These are phyloP conservation scores for Rhodotorula sp. DNA, from an alignment of 1,284 basidiomycete species.

Conservation along the genomic window DNA sequence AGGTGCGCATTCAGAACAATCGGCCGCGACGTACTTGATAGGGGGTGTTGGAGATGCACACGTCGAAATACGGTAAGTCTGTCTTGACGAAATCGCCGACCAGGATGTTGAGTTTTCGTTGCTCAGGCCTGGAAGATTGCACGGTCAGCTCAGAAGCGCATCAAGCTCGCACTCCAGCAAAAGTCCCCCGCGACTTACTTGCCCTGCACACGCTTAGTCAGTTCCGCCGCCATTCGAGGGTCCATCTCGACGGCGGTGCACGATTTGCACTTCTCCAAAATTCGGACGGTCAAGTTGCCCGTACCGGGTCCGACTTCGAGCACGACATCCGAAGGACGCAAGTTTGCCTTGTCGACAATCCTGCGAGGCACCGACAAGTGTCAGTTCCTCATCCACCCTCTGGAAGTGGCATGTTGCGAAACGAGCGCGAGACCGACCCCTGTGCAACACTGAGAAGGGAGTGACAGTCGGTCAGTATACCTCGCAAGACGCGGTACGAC, in stretches of 20 bases:
- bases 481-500: not conserved
- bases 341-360: slow-evolving; percentile 67
- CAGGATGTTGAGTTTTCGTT: slow-evolving; percentile 88
- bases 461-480: too few relatives aligned
- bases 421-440: slow-evolving; percentile 18
- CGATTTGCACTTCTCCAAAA: slow-evolving; percentile 89
- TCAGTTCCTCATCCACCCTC: not conserved
- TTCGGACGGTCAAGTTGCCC: slow-evolving; percentile 91
- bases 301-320: slow-evolving; percentile 98
- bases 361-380: not conserved
- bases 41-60: slow-evolving; percentile 97
- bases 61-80: slow-evolving; percentile 94
- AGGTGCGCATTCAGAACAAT: not conserved
- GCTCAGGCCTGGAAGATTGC: slow-evolving; percentile 68
- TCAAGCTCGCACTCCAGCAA: not conserved
- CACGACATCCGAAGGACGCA: slow-evolving; percentile 92
- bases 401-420: not conserved
- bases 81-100: slow-evolving; percentile 98
- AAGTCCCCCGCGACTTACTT: slow-evolving; percentile 65
- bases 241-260: slow-evolving; percentile 97
- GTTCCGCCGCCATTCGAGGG: slow-evolving; percentile 96
- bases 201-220: slow-evolving; percentile 95
- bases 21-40: slow-evolving; percentile 63
- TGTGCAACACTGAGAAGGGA: slow-evolving; percentile 31
- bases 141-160: not conserved